phyloP scores from a whole-genome alignment of 257 asterid genomes.

The Eustoma russellianum region DNA sequence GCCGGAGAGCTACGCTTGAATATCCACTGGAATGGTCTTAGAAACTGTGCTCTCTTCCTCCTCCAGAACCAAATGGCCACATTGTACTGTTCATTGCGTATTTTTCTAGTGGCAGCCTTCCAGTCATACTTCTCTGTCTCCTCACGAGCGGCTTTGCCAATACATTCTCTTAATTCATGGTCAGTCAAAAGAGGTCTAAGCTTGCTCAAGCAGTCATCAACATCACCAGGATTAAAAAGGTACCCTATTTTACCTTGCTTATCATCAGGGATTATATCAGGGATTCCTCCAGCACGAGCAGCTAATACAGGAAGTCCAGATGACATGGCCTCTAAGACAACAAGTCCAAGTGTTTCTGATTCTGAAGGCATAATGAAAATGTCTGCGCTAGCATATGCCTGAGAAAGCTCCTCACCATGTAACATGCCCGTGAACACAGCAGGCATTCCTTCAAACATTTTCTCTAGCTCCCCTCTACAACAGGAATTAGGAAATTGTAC shows the following conservation, averaged over 20 bases:
- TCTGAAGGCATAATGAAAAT: slow-evolving; percentile 89
- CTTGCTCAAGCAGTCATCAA: slow-evolving; percentile 77
- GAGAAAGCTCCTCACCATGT: slow-evolving; percentile 90
- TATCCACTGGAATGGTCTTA: slow-evolving; percentile 66
- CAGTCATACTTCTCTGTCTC: slow-evolving; percentile 92
- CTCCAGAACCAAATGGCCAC: slow-evolving; percentile 95
- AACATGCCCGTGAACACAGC: slow-evolving; percentile 89
- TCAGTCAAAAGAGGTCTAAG: slow-evolving; percentile 56
- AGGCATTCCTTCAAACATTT: slow-evolving; percentile 61
- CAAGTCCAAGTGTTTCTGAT: slow-evolving; percentile 88
- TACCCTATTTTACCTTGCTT: slow-evolving; percentile 81
- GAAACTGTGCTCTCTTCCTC: slow-evolving; percentile 54
- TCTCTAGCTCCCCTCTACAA: slow-evolving; percentile 52
- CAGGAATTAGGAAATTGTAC: not conserved
- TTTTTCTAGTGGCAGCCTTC: slow-evolving; percentile 82
- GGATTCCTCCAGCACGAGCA: slow-evolving; percentile 97
- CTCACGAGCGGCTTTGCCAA: slow-evolving; percentile 72
- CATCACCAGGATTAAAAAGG: slow-evolving; percentile 74
- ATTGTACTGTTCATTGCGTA: slow-evolving; percentile 70
- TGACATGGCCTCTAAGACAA: slow-evolving; percentile 94
- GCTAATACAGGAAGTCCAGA: slow-evolving; percentile 94
- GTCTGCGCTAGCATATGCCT: slow-evolving; percentile 93
- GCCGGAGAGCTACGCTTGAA: slow-evolving; percentile 31
- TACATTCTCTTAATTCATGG: slow-evolving; percentile 46
- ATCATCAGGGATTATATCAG: slow-evolving; percentile 79